Percentiles rank a stretch among this genome's conserved stretches.
These are phyloP conservation scores for Penicillium sp. DNA, from an alignment of 2,329 filamentous ascomycete species.

Conservation along the genomic window DNA sequence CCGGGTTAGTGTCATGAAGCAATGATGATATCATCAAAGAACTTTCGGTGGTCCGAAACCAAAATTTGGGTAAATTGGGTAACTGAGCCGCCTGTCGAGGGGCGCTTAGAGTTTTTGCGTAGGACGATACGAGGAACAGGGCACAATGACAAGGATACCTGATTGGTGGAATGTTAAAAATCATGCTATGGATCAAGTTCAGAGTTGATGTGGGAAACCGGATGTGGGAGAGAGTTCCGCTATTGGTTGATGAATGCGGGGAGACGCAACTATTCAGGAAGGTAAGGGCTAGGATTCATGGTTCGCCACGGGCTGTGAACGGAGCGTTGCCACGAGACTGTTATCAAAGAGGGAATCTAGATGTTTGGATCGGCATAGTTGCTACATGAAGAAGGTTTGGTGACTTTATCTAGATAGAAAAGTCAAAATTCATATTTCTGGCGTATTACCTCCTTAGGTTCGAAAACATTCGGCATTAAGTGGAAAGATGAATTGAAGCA, in stretches of 20 bases:
- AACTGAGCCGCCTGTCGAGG: not conserved
- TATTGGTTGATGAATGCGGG: not conserved
- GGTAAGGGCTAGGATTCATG: not conserved
- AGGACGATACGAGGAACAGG: not conserved
- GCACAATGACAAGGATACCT: not conserved
- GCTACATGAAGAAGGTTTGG: not conserved
- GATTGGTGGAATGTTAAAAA: not conserved
- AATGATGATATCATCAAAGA: not conserved
- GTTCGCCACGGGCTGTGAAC: not conserved
- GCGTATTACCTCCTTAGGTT: not conserved
- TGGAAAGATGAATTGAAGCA: conserved; percentile 2
- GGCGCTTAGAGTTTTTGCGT: not conserved
- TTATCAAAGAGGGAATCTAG: not conserved
- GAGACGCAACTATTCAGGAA: not conserved
- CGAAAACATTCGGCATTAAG: not conserved
- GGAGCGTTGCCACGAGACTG: not conserved
- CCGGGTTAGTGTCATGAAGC: not conserved
- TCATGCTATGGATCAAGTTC: not conserved
- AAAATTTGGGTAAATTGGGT: not conserved
- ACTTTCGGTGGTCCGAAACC: not conserved
- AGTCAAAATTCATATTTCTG: not conserved
- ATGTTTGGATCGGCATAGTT: not conserved
- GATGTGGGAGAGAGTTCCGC: not conserved
- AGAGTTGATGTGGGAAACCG: not conserved
- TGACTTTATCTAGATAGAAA: not conserved